phyloP scores from a whole-genome alignment of 768 basidiomycete genomes.

The Chlorophyllum brunneum region DNA sequence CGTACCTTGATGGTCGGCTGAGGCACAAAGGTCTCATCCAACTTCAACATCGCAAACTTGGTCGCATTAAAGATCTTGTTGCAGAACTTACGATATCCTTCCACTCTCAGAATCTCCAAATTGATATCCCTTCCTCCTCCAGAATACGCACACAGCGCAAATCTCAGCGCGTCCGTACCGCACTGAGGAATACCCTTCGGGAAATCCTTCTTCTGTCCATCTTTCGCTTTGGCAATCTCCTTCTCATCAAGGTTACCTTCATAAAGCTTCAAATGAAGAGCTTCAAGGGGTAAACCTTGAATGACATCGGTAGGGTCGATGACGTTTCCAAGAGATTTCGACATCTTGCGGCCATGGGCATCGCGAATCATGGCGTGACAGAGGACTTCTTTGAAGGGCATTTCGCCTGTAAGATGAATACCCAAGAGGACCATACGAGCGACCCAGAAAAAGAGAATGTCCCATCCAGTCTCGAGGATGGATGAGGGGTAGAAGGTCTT shows the following conservation, averaged over 20 bases:
- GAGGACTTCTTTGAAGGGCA: conserved; percentile 94
- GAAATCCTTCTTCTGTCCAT: conserved; percentile 98
- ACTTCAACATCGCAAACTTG: conserved; percentile 98
- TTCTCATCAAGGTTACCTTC: conserved; percentile 93
- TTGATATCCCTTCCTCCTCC: conserved; percentile 96
- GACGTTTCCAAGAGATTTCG: conserved; percentile 96
- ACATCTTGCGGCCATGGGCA: conserved; percentile 98
- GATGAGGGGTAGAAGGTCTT: conserved; percentile 82
- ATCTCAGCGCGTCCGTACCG: conserved; percentile 93
- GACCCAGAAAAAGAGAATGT: conserved; percentile 99
- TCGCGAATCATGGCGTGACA: conserved; percentile 99
- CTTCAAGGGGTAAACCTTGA: conserved; percentile 74
- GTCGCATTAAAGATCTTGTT: conserved; percentile 99
- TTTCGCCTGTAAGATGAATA: conserved; percentile 77
- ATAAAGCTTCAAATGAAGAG: conserved; percentile 78
- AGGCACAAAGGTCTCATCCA: conserved; percentile 82
- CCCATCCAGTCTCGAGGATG: conserved; percentile 98
- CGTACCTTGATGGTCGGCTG: conserved; percentile 60
- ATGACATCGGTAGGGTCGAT: conserved; percentile 97
- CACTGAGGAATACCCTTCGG: conserved; percentile 99
- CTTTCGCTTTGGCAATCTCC: conserved; percentile 86
- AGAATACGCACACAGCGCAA: conserved; percentile 93
- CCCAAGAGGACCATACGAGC: conserved; percentile 97
- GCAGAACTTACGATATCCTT: conserved; percentile 99
- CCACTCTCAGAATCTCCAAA: conserved; percentile 90